Conservation (phyloP, 805 yeast genomes). For the Candida hispaniensis region DNA sequence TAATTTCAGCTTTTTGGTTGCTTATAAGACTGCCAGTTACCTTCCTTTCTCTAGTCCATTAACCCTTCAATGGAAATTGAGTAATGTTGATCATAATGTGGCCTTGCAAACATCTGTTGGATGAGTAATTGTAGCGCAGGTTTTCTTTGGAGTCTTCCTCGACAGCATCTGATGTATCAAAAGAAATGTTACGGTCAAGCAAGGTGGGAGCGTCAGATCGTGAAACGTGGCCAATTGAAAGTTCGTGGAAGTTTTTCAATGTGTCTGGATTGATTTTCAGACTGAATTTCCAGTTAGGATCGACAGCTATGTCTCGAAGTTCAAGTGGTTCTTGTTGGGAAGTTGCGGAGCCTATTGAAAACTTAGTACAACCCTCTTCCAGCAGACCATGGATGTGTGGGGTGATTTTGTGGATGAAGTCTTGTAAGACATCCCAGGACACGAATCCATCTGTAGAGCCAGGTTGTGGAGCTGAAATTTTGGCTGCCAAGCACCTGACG, state of each 20-base stretch:
- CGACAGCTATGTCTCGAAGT: too few species aligned
- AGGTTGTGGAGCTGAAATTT: too few species aligned
- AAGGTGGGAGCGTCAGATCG: slow-evolving; percentile 3
- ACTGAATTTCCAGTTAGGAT: slow-evolving; percentile 1
- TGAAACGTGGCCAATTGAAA: slow-evolving; percentile 1
- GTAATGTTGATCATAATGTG: neutral
- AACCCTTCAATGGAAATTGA: slow-evolving; percentile 2
- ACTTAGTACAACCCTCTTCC: slow-evolving; percentile 8
- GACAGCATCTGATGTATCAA: slow-evolving; percentile 2
- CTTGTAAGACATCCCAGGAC: too few species aligned
- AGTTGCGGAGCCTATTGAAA: too few species aligned
- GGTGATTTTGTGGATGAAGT: neutral
- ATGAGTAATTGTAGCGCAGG: slow-evolving; percentile 6
- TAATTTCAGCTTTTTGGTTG: too few species aligned
- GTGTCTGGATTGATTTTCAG: slow-evolving; percentile 1
- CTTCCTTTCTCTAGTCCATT: too few species aligned
- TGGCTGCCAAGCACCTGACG: slow-evolving; percentile 3
- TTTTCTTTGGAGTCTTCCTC: slow-evolving; percentile 8
- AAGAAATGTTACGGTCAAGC: slow-evolving; percentile 7
- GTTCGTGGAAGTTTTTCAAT: slow-evolving; percentile 7
- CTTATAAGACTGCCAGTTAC: too few species aligned
- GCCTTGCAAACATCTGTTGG: slow-evolving; percentile 1
- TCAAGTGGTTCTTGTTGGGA: too few species aligned
- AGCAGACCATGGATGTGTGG: slow-evolving; percentile 1
- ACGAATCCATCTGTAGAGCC: too few species aligned